Evolutionary conservation across 305 asterid species (phyloP), one percentile per base, ranked within the genome.

Genomic region (Fraxinus xanthoxyloides): DNA sequence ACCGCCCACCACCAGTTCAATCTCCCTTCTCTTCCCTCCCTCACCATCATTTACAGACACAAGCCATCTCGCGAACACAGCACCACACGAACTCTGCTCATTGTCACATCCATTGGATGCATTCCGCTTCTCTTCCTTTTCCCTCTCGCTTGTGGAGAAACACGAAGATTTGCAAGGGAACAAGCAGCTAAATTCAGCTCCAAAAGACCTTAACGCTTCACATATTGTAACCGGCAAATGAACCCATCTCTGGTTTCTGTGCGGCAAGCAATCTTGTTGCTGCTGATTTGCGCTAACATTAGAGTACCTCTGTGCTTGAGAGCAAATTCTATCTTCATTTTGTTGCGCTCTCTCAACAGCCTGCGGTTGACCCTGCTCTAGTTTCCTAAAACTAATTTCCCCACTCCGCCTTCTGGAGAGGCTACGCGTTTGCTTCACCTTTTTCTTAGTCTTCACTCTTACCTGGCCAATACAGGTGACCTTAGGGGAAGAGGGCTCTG

Each of bases 381-480:
- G 74, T 80, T 86, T 92, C 67, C 98, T 83, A 56, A 93, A 92
- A 82, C 94, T 91, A 13, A 88, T 89, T 46, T 92, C 97, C 4
- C 93, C 94, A 31, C 89, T 91, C 72, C 93, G 87, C 78, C 96
- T 77, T 5, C 84, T 83, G 2, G 98, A 95, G 30, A 93, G 87
- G 63, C 94, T 91, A 74, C 98, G 83, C 2, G 83, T 87, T 21
- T 92, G 94, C 81, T 92, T 91, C 15, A 82, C 92, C 61, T 90
- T 92, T 40, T 91, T 93, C 97, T 94, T 94, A n/a, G 97, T 89
- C 85, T 96, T 96, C 21, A 96, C 99, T 7, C 99, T 85, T 1
- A 96, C 99, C 19, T 94, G 98, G 1, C 98, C 99, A 51, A 95
- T 95, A 86, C 98, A 94, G 23, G 99, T 95, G 10, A 95, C 99